phyloP scores from a whole-genome alignment of 805 yeast species.

The Aciculoconidium aculeatum region DNA sequence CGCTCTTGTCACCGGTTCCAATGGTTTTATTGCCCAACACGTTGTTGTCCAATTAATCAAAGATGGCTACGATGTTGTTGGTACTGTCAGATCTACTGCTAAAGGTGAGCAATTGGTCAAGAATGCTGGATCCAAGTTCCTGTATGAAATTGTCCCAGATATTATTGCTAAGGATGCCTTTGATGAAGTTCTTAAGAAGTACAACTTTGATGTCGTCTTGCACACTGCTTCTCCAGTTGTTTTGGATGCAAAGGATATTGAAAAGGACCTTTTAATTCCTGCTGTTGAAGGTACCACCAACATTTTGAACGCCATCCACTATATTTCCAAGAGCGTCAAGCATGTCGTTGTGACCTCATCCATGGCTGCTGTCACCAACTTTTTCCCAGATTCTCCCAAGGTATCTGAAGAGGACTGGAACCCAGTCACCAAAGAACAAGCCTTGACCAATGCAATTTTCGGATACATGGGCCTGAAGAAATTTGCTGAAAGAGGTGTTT shows the following conservation, averaged over 20 bases:
- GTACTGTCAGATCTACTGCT: constrained; percentile 34
- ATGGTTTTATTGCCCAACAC: too few relatives aligned
- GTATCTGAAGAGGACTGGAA: constrained; percentile 9
- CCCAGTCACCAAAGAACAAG: constrained; percentile 13
- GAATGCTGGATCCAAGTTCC: constrained; percentile 19
- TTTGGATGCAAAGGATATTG: constrained; percentile 39
- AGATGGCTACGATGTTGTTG: too few relatives aligned
- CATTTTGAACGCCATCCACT: constrained; percentile 44
- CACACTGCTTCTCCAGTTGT: constrained; percentile 61
- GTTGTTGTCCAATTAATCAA: too few relatives aligned
- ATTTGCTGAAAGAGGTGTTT: constrained; percentile 11
- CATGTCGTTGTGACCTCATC: constrained; percentile 48
- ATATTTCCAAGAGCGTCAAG: constrained; percentile 34
- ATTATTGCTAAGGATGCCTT: constrained; percentile 41
- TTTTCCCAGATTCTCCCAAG: constrained; percentile 7
- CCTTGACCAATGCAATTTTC: constrained; percentile 4
- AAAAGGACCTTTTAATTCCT: constrained; percentile 48
- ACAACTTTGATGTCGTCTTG: constrained; percentile 48
- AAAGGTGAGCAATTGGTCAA: constrained; percentile 15
- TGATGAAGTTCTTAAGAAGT: constrained; percentile 38
- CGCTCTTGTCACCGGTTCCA: too few relatives aligned
- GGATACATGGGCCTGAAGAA: constrained; percentile 12
- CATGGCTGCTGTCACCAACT: constrained; percentile 36
- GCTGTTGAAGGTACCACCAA: constrained; percentile 52
- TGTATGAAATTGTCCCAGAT: constrained; percentile 41